Evolutionary conservation across 2,329 filamentous ascomycete genomes (phyloP).

Genomic region (Tetracladium maxilliforme): DNA sequence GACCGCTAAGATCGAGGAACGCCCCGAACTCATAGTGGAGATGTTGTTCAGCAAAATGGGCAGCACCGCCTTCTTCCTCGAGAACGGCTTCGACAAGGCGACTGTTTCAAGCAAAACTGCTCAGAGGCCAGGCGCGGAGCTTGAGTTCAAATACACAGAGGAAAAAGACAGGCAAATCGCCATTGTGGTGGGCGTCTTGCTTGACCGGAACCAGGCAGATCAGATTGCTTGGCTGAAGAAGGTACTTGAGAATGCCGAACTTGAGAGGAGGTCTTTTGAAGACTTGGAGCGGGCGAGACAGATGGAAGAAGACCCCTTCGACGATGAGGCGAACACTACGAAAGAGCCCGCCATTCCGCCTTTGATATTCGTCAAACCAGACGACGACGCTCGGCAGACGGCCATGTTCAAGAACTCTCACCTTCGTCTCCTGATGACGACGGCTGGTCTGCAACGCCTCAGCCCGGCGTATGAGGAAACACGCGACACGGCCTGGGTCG

Average conservation of each 20-base stretch:
- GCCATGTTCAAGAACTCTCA: conserved; percentile 85
- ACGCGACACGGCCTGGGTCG: conserved; percentile 61
- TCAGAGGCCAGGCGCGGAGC: conserved; percentile 60
- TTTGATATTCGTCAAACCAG: conserved; percentile 23
- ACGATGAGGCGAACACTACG: conserved; percentile 15
- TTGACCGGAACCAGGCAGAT: conserved; percentile 66
- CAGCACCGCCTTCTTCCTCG: conserved; percentile 70
- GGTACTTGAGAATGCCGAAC: conserved; percentile 50
- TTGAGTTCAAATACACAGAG: conserved; percentile 65
- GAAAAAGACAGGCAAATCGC: conserved; percentile 52
- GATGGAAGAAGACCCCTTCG: conserved; percentile 20
- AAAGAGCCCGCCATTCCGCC: no score
- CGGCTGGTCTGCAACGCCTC: conserved; percentile 57
- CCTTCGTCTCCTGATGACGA: conserved; percentile 68
- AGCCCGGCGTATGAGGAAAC: conserved; percentile 42
- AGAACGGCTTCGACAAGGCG: conserved; percentile 80
- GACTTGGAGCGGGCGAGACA: conserved; percentile 51
- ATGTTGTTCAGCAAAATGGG: conserved; percentile 90
- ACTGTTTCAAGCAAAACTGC: conserved; percentile 44
- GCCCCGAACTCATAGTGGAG: conserved; percentile 76
- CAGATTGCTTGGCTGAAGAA: conserved; percentile 72
- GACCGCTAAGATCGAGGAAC: conserved; percentile 70
- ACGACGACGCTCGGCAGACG: conserved; percentile 48
- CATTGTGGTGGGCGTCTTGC: conserved; percentile 63
- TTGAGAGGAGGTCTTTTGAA: conserved; percentile 66